phyloP scores from a whole-genome alignment of 768 basidiomycete species.

The Butyriboletus loyo region DNA sequence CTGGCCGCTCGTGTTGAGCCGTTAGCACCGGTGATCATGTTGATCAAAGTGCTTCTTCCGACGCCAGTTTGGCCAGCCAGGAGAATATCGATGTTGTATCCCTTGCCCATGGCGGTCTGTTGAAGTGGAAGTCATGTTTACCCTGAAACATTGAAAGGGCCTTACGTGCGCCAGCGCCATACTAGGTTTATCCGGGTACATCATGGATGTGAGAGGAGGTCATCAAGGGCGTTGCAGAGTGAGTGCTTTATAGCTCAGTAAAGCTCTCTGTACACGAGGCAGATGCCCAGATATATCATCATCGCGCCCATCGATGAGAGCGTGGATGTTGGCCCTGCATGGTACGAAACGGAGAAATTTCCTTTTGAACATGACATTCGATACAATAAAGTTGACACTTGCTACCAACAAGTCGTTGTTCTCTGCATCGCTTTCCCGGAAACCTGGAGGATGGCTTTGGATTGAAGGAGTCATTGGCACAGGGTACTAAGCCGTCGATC shows the following conservation, averaged over 20 bases:
- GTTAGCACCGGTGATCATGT: slow-evolving; percentile 23
- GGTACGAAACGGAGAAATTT: neutral
- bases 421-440: neutral
- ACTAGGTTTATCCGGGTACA: neutral
- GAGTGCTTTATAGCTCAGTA: slow-evolving; percentile 1
- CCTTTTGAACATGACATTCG: neutral
- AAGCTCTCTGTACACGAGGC: slow-evolving; percentile 18
- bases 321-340: neutral
- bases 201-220: neutral
- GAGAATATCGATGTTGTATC: slow-evolving; percentile 12
- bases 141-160: neutral
- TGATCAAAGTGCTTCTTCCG: slow-evolving; percentile 27
- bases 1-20: slow-evolving; percentile 13
- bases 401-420: neutral
- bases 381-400: neutral
- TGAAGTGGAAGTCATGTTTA: neutral
- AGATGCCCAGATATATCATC: slow-evolving; percentile 18
- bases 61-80: slow-evolving; percentile 28
- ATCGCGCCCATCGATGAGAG: neutral
- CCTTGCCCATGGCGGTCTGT: neutral
- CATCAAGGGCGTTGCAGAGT: neutral
- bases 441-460: neutral
- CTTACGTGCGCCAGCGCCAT: slow-evolving; percentile 3
- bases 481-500: no score
- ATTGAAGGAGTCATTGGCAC: no score